phyloP scores from a whole-genome alignment of 305 asterid species.

The Vinca major region DNA sequence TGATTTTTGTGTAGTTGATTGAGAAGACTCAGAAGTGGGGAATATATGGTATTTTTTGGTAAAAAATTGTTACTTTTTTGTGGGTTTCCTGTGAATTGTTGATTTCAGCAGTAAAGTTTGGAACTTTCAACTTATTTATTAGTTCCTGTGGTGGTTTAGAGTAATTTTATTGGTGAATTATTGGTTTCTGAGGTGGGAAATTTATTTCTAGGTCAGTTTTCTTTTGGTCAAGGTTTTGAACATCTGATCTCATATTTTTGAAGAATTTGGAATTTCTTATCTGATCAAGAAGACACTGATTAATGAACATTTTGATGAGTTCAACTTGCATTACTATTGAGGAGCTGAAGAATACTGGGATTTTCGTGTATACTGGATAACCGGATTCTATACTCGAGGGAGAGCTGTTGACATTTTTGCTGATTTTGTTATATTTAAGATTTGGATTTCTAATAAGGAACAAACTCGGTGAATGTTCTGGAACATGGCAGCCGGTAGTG shows the following conservation, averaged over 20 bases:
- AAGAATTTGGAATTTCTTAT: constrained; percentile 11
- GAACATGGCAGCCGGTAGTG: constrained; percentile 54
- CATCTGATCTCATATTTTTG: constrained; percentile 25
- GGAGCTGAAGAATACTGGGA: constrained; percentile 9
- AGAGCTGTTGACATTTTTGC: not conserved
- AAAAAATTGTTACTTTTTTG: constrained; percentile 2
- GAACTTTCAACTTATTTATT: constrained; percentile 4
- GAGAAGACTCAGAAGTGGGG: not conserved
- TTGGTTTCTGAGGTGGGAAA: constrained; percentile 14
- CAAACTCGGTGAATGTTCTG: constrained; percentile 29
- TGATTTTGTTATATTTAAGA: constrained; percentile 11
- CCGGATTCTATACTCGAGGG: not conserved
- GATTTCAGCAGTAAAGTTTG: constrained; percentile 6
- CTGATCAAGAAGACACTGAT: constrained; percentile 4
- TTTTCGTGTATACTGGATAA: not conserved
- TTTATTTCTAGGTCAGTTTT: not conserved
- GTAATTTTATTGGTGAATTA: not conserved
- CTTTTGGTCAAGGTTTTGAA: constrained; percentile 12
- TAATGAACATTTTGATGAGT: constrained; percentile 8
- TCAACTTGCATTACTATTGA: not conserved
- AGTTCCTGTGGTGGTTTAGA: not conserved
- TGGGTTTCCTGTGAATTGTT: constrained; percentile 1
- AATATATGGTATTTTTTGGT: not conserved
- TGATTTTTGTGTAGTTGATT: not conserved
- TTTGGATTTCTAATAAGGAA: constrained; percentile 16